Conservation (phyloP, 176 grass and related monocot species). For the Oryza coarctata region DNA sequence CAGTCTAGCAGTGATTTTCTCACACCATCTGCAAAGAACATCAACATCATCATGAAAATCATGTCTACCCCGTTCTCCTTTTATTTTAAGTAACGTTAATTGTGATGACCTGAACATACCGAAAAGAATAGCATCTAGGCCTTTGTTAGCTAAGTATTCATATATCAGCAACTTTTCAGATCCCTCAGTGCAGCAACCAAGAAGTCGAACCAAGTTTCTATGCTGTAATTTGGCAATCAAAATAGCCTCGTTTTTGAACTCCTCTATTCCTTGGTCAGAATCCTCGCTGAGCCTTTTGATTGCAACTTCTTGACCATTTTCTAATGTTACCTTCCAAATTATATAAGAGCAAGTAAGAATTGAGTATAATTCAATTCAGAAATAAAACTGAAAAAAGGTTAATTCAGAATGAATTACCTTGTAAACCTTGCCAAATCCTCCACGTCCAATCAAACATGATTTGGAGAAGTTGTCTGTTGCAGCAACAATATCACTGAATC, state of each 20-base stretch:
- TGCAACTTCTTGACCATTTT: constrained; percentile 37
- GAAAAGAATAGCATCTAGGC: constrained; percentile 42
- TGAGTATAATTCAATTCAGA: constrained; percentile 4
- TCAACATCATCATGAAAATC: background rate
- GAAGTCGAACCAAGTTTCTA: constrained; percentile 45
- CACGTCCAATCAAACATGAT: constrained; percentile 38
- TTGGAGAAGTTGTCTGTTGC: constrained; percentile 55
- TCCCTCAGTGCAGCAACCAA: constrained; percentile 46
- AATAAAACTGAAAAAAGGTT: background rate
- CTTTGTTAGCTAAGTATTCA: constrained; percentile 47
- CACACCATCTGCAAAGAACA: constrained; percentile 32
- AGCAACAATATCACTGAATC: constrained; percentile 30
- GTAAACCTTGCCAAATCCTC: constrained; percentile 64
- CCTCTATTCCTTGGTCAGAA: constrained; percentile 50
- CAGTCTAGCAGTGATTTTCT: constrained; percentile 47
- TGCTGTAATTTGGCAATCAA: constrained; percentile 49
- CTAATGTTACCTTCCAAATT: constrained; percentile 28
- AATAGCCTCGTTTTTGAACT: constrained; percentile 42
- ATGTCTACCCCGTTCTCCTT: background rate
- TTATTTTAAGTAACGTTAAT: background rate
- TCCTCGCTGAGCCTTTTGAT: constrained; percentile 53
- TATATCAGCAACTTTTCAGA: constrained; percentile 55
- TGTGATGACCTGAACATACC: constrained; percentile 15
- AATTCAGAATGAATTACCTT: constrained; percentile 37
- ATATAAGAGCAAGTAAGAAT: background rate